Percentiles rank a stretch among this genome's conserved stretches.
Conservation (phyloP, 768 basidiomycete genomes). For the Leccinum sublutescens region DNA sequence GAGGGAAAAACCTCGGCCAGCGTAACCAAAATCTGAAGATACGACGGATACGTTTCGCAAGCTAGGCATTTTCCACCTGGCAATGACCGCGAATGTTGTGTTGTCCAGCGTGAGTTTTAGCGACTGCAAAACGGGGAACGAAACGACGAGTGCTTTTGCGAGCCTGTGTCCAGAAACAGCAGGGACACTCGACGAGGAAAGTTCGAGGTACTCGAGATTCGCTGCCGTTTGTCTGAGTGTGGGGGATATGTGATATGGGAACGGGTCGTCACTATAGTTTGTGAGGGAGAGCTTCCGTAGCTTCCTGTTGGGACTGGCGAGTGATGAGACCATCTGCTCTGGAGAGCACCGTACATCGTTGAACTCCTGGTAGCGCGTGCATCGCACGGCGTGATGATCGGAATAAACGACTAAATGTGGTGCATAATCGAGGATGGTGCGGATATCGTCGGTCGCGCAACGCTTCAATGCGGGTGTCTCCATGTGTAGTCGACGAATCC, state of each 20-base stretch:
- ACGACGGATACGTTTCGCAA: constrained; percentile 66
- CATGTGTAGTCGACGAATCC: constrained; percentile 65
- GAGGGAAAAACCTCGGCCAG: constrained; percentile 57
- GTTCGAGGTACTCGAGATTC: constrained; percentile 65
- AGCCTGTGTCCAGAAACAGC: constrained; percentile 34
- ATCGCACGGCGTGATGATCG: constrained; percentile 63
- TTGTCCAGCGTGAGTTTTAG: constrained; percentile 73
- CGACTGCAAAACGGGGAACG: constrained; percentile 62
- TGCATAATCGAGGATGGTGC: constrained; percentile 66
- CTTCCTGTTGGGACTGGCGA: constrained; percentile 51
- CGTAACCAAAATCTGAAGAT: constrained; percentile 68
- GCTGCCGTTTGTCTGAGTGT: constrained; percentile 50
- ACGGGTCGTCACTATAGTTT: constrained; percentile 64
- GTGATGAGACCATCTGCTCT: constrained; percentile 56
- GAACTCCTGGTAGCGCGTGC: constrained; percentile 46
- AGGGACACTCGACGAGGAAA: constrained; percentile 55
- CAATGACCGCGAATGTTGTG: constrained; percentile 63
- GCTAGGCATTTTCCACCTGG: constrained; percentile 63
- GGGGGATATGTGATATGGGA: constrained; percentile 54
- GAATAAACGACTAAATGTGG: constrained; percentile 59
- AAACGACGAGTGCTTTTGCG: constrained; percentile 27
- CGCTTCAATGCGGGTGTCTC: constrained; percentile 64
- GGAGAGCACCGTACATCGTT: constrained; percentile 48
- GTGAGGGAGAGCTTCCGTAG: constrained; percentile 68
- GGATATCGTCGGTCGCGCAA: constrained; percentile 62